Evolutionary conservation across 208 protist species (phyloP).

Genomic region (Acanthamoeba triangularis): DNA sequence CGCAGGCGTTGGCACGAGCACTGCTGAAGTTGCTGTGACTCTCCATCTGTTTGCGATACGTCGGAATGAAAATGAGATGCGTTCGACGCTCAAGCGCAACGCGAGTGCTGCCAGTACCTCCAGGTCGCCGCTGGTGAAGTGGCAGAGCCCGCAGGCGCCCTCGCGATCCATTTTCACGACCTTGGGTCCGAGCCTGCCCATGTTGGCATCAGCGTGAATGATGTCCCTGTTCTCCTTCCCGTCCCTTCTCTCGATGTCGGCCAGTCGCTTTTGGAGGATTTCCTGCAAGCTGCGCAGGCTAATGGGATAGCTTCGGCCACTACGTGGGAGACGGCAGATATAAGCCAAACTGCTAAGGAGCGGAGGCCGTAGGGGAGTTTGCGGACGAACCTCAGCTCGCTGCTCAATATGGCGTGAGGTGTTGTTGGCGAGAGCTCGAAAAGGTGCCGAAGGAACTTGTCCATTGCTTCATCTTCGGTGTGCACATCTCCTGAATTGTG

Average conservation of each 20-base stretch:
- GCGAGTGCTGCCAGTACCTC: not conserved
- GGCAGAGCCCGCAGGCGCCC: not conserved
- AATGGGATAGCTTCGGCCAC: conserved; percentile 40
- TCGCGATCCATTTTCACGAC: not conserved
- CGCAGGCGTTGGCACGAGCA: conserved; percentile 74
- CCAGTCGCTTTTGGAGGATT: not conserved
- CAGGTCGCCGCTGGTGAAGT: not conserved
- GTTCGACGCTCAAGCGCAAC: not conserved
- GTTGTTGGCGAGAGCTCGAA: conserved; percentile 17
- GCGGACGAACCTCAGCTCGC: not conserved
- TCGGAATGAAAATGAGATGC: not conserved
- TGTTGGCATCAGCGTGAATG: not conserved
- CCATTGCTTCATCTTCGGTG: conserved; percentile 31
- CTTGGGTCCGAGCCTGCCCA: conserved; percentile 36
- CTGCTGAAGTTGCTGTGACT: conserved; percentile 77
- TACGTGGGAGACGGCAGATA: not conserved
- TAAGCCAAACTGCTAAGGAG: not conserved
- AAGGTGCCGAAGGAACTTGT: conserved; percentile 37
- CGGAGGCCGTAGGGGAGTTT: not conserved
- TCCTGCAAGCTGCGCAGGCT: conserved; percentile 20
- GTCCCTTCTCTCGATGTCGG: not conserved
- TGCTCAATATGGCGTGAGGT: conserved; percentile 31
- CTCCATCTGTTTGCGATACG: conserved; percentile 61
- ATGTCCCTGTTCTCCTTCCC: not conserved
- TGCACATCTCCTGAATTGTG: not conserved